Evolutionary conservation across 345 rosid species (phyloP), one percentile per base, ranked within the genome.

Genomic region (Cardamine resedifolia): DNA sequence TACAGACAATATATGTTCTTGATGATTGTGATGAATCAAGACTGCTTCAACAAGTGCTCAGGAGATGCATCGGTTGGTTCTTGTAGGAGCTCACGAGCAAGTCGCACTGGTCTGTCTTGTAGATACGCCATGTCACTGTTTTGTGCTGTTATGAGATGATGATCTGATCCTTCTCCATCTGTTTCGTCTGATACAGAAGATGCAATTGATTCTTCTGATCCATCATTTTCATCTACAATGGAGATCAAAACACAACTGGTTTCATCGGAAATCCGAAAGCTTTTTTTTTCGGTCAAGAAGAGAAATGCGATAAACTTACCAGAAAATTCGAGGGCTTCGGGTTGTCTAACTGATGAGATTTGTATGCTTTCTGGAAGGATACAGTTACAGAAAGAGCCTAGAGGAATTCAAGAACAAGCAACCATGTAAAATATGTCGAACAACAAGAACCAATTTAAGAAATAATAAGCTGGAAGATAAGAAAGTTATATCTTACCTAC

Each of bases 341-440:
- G 91, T 47, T 86, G 95, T 64, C 81, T 78, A 79, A 90, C 96
- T 6, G 96, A 83, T 45, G 87, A 77, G 50, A 86, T 68, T 78
- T 88, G 97, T 79, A 95, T 84, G 82, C 89, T 91, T 72, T 90
- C 92, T 19, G 97, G 97, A 70, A 95, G 90, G 60, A 95, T 81
- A 74, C 97, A 95, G 74, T 88, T 90, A 80, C 97, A 95, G 80
- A 90, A 91, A 41, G 97, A 86, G 81, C 97, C 99, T 95, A 78
- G 70, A 43, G 0, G 8, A 81, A 81, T 72, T 56, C 67, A 31
- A 72, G 80, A 78, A n/a, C 12, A 26, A 55, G 24, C 58, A 64
- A 10, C 4, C 15, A 74, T 49, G 70, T 47, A 26, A 50, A 18
- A 27, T 2, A 34, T 19, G 24, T 43, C 5, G 10, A 75, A 52